Evolutionary conservation across 2,329 filamentous ascomycete species (phyloP), one percentile per base, ranked within the genome.

Genomic region (Verticillium dahliae): DNA sequence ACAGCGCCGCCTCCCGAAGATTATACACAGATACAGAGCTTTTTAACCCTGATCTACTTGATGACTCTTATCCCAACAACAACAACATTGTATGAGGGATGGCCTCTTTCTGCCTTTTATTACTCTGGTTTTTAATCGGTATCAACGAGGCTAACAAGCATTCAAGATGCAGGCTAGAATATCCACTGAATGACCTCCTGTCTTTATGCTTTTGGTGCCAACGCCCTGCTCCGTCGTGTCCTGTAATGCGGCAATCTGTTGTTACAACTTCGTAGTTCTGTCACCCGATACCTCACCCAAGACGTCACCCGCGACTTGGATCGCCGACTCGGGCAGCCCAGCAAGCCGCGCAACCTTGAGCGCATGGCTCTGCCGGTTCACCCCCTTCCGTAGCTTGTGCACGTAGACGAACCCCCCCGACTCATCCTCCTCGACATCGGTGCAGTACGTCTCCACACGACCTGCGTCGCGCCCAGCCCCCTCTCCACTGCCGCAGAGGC

Each of bases 301-400:
- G 9, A 91, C 81, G 41, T 78, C 73, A 59, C 75, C 79, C 6
- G 94, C 93, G 65, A 91, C 79, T 27, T 78, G 76, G 60, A 97
- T 85, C 3, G 89, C 91, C 55, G 81, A 78, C 63, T 88, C 85
- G 0, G 93, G 93, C 68, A 97, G 69, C 1, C 92, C 93, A 6
- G 95, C 96, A 67, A 98, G 77, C 65, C 84, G 83, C 2, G 95
- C 95, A n/a, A 99, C 95, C 71, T 97, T 98, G 63, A 99, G 78
- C 18, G 96, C 95, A 76, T 99, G 95, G 64, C 91, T 96, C 66
- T 90, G 81, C 59, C 87, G 84, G 74, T 98, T 99, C 62, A 97
- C 85, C 0, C 95, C 95, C 72, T 82, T 86, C 60, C 85, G 85
- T 74, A 99, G 75, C 67, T 84, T 89, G 77, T 99, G 93, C 61